Base-by-base conservation (phyloP, 1,284 basidiomycete genomes). In the Coniophora puteana region DNA sequence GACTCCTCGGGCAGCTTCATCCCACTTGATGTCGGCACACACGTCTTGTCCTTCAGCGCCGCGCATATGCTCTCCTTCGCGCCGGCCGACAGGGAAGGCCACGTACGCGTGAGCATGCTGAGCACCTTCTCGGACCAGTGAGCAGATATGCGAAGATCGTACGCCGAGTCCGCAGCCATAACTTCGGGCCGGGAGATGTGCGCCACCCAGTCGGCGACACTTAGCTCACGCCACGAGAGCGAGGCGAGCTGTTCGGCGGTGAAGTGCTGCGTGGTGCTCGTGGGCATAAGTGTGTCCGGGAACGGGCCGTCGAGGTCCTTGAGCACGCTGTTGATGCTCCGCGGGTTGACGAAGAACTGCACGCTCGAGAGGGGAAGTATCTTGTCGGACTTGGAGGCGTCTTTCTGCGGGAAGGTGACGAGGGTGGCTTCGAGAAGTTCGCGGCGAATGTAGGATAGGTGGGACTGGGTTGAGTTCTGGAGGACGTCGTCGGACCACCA, bases 91-190 rank as follows among this genome's bases (percentile, higher is more conserved):
- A 94, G 55, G 5, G 80, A 79, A 13, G 80, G 73, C 91, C 93
- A 98, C 1, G 82, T 74, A 12, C 88, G 79, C 4, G 84, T 72
- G 1, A 98, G 61, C 31, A 85, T 73, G 5, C 60, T 62, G 8
- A 99, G 66, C 1, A 96, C 83, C 28, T 80, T 80, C 59, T 98
- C 95, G 1, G 93, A 80, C 74, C 94, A 97, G 8, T 67, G 59
- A 0, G 86, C 65, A 1, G 87, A 90, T 6, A 69, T 53, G 8
- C 76, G 76, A 20, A 97, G 65, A 58, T 95, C 83, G 38, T 79
- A 75, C 38, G 82, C 78, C 0, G 69, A 58, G 32, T 74, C 62
- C 4, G 60, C 52, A 6, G 64, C 59, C 25, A 63, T 56, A 1
- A 73, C 70, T 26, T 71, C 58, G 2, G 78, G 64, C 36, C 72